Evolutionary conservation across 1,139 yeast genomes (phyloP).

Genomic region (Ogataea hybrid): DNA sequence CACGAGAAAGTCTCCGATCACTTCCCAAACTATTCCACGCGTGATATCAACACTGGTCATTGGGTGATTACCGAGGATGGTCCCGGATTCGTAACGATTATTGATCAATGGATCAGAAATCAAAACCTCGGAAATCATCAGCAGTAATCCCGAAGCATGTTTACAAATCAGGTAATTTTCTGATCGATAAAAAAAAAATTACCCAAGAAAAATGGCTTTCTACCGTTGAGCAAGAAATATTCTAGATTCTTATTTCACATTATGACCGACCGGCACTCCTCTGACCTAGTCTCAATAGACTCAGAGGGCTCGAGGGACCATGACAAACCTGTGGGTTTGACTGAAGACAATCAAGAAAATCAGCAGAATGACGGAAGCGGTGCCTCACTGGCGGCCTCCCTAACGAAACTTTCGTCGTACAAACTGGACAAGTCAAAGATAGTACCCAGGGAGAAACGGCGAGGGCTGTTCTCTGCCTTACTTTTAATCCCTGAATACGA

Average conservation of each 20-base stretch:
- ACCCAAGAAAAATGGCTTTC: background rate
- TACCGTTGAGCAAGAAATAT: background rate
- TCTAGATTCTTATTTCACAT: background rate
- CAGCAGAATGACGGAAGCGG: background rate
- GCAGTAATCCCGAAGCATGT: slow-evolving; percentile 9
- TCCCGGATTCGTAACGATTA: slow-evolving; percentile 54
- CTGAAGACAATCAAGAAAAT: background rate
- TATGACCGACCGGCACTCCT: slow-evolving; percentile 4
- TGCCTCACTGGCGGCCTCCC: slow-evolving; percentile 3
- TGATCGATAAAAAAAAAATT: slow-evolving; percentile 12
- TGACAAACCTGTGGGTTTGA: slow-evolving; percentile 4
- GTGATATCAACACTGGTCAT: slow-evolving; percentile 80
- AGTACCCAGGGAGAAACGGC: slow-evolving; percentile 43
- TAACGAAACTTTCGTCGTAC: slow-evolving; percentile 21
- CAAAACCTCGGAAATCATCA: slow-evolving; percentile 18
- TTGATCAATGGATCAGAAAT: slow-evolving; percentile 42
- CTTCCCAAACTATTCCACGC: slow-evolving; percentile 70
- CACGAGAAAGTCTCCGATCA: slow-evolving; percentile 65
- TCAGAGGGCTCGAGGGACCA: slow-evolving; percentile 2
- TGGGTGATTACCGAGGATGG: slow-evolving; percentile 87
- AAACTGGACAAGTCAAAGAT: slow-evolving; percentile 24
- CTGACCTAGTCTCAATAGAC: slow-evolving; percentile 5
- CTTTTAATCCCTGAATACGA: slow-evolving; percentile 67
- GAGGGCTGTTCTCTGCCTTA: slow-evolving; percentile 56
- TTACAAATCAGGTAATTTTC: slow-evolving; percentile 18